These are phyloP conservation scores for Luffa aegyptiaca DNA, from an alignment of 306 rosid genomes.

Conservation along the genomic window DNA sequence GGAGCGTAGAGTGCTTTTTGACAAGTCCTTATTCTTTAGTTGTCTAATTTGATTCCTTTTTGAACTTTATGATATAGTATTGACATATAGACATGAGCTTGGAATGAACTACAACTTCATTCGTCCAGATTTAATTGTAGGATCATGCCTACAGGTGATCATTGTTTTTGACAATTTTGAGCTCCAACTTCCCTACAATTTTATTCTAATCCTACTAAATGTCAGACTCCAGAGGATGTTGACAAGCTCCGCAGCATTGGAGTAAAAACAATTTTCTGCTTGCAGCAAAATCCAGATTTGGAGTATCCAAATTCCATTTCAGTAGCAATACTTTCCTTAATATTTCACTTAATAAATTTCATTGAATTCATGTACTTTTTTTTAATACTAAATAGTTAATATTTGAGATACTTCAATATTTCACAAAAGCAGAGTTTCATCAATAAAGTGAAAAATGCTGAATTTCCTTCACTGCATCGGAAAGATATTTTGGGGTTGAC, in stretches of 20 bases:
- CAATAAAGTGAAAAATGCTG: slow-evolving; percentile 7
- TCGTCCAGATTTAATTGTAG: slow-evolving; percentile 84
- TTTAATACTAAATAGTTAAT: neutral
- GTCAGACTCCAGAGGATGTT: slow-evolving; percentile 78
- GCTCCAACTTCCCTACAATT: slow-evolving; percentile 15
- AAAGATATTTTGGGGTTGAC: slow-evolving; percentile 88
- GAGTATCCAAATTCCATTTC: slow-evolving; percentile 77
- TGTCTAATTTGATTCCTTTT: slow-evolving; percentile 12
- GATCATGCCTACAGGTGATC: slow-evolving; percentile 91
- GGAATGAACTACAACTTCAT: slow-evolving; percentile 91
- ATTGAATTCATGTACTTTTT: neutral
- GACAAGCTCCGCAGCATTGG: slow-evolving; percentile 82
- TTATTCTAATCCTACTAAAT: slow-evolving; percentile 2
- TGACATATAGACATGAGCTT: slow-evolving; percentile 90
- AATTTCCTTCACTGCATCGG: slow-evolving; percentile 28
- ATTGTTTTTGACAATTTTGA: slow-evolving; percentile 3
- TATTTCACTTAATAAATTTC: neutral
- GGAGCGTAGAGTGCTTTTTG: neutral
- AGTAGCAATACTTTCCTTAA: slow-evolving; percentile 3
- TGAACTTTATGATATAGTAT: slow-evolving; percentile 41
- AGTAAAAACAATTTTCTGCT: slow-evolving; percentile 87
- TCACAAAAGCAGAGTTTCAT: neutral
- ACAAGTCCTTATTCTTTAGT: neutral
- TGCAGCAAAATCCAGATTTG: slow-evolving; percentile 80
- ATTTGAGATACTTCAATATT: neutral